Evolutionary conservation across 208 protist genomes (phyloP).

Genomic region (Trypanosoma avium): DNA sequence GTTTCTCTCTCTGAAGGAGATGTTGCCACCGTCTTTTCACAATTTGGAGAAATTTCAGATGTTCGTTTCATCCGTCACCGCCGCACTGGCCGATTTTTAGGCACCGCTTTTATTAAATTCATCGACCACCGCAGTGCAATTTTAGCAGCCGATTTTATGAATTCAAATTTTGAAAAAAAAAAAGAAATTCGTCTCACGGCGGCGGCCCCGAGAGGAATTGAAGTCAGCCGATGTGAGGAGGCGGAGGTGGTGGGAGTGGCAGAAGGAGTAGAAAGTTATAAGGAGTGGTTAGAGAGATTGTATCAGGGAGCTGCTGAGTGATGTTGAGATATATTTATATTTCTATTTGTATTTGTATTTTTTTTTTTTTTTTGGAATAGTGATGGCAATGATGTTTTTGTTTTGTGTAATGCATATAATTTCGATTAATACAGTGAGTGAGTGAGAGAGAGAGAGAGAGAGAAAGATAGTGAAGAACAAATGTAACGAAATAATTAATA

Average conservation of each 20-base stretch:
- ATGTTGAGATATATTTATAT: not conserved
- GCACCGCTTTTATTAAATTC: slow-evolving; percentile 81
- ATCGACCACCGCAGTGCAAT: slow-evolving; percentile 73
- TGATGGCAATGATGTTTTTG: too few species aligned
- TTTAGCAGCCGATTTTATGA: slow-evolving; percentile 71
- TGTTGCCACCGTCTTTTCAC: slow-evolving; percentile 84
- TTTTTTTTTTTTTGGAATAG: too few species aligned
- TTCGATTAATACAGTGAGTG: not conserved
- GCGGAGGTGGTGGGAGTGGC: slow-evolving; percentile 39
- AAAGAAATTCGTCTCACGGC: slow-evolving; percentile 52
- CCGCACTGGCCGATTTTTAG: slow-evolving; percentile 69
- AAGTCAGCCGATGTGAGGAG: slow-evolving; percentile 80
- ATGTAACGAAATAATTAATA: too few species aligned
- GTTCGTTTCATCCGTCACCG: slow-evolving; percentile 75
- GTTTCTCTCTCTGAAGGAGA: slow-evolving; percentile 77
- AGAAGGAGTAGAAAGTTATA: slow-evolving; percentile 39
- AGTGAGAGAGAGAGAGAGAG: not conserved
- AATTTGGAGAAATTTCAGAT: slow-evolving; percentile 82
- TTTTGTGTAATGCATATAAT: not conserved
- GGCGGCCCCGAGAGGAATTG: slow-evolving; percentile 38
- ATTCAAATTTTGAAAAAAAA: slow-evolving; percentile 66
- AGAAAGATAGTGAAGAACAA: not conserved
- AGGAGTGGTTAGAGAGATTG: slow-evolving; percentile 40
- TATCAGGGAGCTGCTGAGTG: too few species aligned
- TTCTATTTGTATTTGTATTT: not conserved